A percentile compares a stretch with the other conserved stretches of the same genome.
Evolutionary conservation across 2,329 filamentous ascomycete genomes (phyloP).

Genomic region (Fusarium xyrophilum): DNA sequence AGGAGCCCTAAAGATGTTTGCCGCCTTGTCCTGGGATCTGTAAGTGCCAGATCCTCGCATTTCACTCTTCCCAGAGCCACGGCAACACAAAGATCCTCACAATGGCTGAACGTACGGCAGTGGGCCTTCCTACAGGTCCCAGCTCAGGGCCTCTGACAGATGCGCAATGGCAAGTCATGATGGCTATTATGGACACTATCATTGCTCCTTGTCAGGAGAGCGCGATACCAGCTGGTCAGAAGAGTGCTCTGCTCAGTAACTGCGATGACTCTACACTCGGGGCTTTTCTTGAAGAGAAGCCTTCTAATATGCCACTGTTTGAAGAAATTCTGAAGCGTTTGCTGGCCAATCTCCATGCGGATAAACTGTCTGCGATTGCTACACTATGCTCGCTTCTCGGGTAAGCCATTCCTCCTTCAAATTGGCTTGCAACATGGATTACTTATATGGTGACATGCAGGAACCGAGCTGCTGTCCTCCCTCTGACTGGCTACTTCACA

Average conservation of each 20-base stretch:
- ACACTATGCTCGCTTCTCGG: not conserved
- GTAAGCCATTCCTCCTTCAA: not conserved
- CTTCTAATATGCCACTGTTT: not conserved
- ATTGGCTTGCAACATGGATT: rapidly evolving
- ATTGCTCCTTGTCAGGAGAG: not conserved
- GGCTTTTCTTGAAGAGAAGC: not conserved
- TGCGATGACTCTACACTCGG: not conserved
- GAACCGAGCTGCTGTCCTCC: not conserved
- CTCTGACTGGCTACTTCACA: not conserved
- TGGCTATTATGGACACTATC: not conserved
- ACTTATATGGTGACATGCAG: not conserved
- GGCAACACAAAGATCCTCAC: rapidly evolving
- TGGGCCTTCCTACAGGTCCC: not conserved
- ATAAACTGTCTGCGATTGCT: not conserved
- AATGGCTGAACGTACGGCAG: not conserved
- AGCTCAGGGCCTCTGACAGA: not conserved
- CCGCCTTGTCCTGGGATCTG: not conserved
- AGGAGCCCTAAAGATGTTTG: not conserved
- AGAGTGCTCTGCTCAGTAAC: not conserved
- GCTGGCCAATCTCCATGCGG: not conserved
- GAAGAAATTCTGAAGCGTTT: not conserved
- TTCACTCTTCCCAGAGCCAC: rapidly evolving
- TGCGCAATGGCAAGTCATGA: not conserved
- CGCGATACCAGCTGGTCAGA: not conserved
- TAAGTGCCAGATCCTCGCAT: too few relatives aligned